These are phyloP conservation scores for Nakazawaea anatomiae DNA, from an alignment of 805 yeast species.

Conservation along the genomic window DNA sequence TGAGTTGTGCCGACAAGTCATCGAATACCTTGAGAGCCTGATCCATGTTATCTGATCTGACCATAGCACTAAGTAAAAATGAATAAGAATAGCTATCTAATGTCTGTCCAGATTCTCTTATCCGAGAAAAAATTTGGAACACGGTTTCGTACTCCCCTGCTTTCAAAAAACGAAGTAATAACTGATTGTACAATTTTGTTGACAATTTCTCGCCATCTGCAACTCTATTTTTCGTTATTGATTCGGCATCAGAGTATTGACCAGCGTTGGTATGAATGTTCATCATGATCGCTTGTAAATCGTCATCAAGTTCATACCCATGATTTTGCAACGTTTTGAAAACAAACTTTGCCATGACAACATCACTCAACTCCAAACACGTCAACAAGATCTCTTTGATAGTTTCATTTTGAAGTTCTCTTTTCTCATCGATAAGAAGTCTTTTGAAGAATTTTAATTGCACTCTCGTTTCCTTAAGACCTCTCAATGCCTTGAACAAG, in stretches of 20 bases:
- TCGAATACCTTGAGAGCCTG: conserved; percentile 24
- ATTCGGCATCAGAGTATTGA: neutral
- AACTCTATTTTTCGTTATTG: conserved; percentile 16
- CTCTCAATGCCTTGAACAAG: conserved; percentile 28
- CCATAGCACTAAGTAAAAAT: conserved; percentile 23
- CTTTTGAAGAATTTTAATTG: conserved; percentile 23
- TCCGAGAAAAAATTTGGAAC: conserved; percentile 18
- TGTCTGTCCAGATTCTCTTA: conserved; percentile 13
- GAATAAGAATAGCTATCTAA: conserved; percentile 23
- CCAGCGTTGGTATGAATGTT: conserved; percentile 3
- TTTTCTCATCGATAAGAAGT: conserved; percentile 4
- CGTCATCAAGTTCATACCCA: neutral
- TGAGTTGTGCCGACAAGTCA: conserved; percentile 14
- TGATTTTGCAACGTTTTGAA: neutral
- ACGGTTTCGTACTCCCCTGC: conserved; percentile 21
- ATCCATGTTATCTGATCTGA: conserved; percentile 22
- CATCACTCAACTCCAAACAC: conserved; percentile 3
- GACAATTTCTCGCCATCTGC: conserved; percentile 15
- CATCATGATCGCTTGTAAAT: conserved; percentile 3
- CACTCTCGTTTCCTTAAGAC: conserved; percentile 29
- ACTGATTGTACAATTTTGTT: conserved; percentile 15
- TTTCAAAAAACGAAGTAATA: conserved; percentile 21
- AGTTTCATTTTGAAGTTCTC: neutral
- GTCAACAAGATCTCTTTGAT: conserved; percentile 10
- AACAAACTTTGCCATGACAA: conserved; percentile 4